These are phyloP conservation scores for Cordyceps javanica DNA, from an alignment of 2,329 filamentous ascomycete species.

Conservation along the genomic window DNA sequence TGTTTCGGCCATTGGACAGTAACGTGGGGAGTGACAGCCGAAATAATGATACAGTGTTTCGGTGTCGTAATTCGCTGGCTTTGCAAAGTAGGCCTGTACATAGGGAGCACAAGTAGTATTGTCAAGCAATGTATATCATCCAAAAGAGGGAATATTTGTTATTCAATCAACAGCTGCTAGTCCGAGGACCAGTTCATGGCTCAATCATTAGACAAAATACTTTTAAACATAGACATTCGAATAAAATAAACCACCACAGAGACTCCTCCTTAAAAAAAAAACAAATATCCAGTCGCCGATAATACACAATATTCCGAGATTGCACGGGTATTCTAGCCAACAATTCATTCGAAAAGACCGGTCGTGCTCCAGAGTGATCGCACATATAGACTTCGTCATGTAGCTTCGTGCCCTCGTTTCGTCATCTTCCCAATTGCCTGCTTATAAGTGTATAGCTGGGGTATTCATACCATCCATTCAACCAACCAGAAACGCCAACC, in stretches of 20 bases:
- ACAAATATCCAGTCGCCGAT: conserved; percentile 9
- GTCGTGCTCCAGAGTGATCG: not conserved
- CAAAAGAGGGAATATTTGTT: not conserved
- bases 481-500: conserved; percentile 12
- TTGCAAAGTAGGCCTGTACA: too few species aligned
- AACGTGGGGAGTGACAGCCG: too few species aligned
- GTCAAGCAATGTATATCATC: not conserved
- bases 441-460: conserved; percentile 8
- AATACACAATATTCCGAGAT: conserved; percentile 6
- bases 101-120: not conserved
- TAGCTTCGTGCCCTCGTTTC: conserved; percentile 9
- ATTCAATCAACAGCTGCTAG: not conserved
- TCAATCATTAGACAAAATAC: conserved; percentile 11
- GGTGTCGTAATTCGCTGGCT: too few species aligned
- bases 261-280: conserved; percentile 3
- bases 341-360: not conserved
- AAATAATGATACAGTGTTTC: too few species aligned
- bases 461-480: conserved; percentile 9
- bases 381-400: not conserved
- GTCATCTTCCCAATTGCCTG: conserved; percentile 9
- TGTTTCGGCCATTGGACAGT: too few species aligned
- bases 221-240: conserved; percentile 7
- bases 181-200: not conserved
- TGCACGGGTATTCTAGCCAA: conserved; percentile 4
- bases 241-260: not conserved